Evolutionary conservation across 2,329 filamentous ascomycete genomes (phyloP).

Genomic region (Fusarium sterilihyphosum): DNA sequence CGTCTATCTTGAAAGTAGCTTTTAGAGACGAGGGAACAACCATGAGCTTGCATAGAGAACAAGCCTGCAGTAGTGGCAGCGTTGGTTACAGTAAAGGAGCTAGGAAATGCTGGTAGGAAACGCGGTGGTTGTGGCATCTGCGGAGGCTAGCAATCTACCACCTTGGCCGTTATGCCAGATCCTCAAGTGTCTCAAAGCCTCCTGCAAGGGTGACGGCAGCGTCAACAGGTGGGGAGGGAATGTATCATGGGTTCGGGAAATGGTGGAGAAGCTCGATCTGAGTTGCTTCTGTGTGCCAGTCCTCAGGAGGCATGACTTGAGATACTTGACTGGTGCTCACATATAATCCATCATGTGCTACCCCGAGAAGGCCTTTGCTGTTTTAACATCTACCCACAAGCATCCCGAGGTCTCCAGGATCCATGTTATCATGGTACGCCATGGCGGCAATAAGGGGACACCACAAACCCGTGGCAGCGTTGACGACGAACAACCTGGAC

Average conservation of each 20-base stretch:
- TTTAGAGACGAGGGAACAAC: slow-evolving; percentile 25
- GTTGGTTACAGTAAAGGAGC: slow-evolving; percentile 23
- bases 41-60: slow-evolving; percentile 19
- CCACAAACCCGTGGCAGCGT: slow-evolving; percentile 7
- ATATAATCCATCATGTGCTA: slow-evolving; percentile 32
- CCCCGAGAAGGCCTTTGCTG: slow-evolving; percentile 10
- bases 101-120: slow-evolving; percentile 15
- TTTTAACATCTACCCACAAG: slow-evolving; percentile 21
- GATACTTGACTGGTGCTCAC: slow-evolving; percentile 22
- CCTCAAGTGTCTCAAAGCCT: slow-evolving; percentile 42
- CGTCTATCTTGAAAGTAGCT: slow-evolving; percentile 35
- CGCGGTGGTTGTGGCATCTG: slow-evolving; percentile 27
- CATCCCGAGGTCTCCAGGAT: slow-evolving; percentile 25
- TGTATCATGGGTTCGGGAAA: slow-evolving; percentile 39
- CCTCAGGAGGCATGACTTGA: slow-evolving; percentile 27
- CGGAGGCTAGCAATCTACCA: slow-evolving; percentile 31
- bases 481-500: neutral
- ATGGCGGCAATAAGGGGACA: slow-evolving; percentile 25
- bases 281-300: slow-evolving; percentile 19
- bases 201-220: slow-evolving; percentile 44
- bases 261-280: slow-evolving; percentile 40
- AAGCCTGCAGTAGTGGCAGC: slow-evolving; percentile 29
- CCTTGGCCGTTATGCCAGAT: slow-evolving; percentile 46
- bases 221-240: slow-evolving; percentile 35
- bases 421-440: slow-evolving; percentile 26